A percentile compares a stretch with the other conserved stretches of the same genome.
Conservation (phyloP, 2,329 filamentous ascomycete species). For the Fonsecaea multimorphosa region DNA sequence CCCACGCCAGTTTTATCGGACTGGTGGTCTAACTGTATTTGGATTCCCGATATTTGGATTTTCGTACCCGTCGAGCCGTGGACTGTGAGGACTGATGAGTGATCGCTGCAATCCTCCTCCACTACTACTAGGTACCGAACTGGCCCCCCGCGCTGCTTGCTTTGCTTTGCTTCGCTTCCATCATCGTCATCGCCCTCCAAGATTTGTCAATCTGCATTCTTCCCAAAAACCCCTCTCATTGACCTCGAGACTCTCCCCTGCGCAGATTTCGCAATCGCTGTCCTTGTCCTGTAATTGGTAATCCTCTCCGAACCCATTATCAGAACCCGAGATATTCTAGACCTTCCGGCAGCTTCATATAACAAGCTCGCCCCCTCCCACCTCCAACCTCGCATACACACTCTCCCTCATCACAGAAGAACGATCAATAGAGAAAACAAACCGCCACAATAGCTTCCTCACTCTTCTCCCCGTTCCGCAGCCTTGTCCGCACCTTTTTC, state of each 20-base stretch:
- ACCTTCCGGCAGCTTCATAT: not conserved
- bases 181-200: slow-evolving; percentile 10
- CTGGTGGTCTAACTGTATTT: not conserved
- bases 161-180: not conserved
- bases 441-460: slow-evolving; percentile 62
- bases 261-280: not conserved
- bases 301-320: not conserved
- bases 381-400: slow-evolving; percentile 16
- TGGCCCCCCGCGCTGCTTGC: not conserved
- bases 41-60: not conserved
- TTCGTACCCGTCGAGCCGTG: not conserved
- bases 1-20: not conserved
- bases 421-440: no score
- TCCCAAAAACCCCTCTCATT: not conserved
- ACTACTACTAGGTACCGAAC: not conserved
- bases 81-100: no score
- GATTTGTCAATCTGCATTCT: slow-evolving; percentile 23
- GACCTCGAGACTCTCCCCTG: no score
- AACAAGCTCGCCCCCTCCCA: not conserved
- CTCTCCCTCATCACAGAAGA: no score
- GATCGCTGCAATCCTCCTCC: not conserved
- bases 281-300: slow-evolving; percentile 11
- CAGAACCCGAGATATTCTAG: not conserved
- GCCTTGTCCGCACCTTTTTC: slow-evolving; percentile 66
- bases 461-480: slow-evolving; percentile 63